Conservation (phyloP, 176 grass and related monocot species). For the Avena atlantica region DNA sequence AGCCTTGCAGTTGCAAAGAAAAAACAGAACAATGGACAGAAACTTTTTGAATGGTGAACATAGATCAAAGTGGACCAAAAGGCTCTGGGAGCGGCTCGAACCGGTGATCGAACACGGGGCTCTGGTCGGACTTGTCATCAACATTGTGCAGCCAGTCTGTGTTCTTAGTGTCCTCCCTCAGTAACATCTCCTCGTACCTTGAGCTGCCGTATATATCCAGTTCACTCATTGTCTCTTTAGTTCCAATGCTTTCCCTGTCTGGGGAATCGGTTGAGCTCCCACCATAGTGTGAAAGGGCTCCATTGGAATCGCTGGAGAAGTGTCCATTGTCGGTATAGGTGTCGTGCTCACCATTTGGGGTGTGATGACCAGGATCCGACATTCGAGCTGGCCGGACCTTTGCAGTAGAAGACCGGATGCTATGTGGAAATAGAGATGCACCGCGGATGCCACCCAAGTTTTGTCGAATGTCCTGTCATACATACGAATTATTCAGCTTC, state of each 20-base stretch:
- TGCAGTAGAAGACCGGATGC: constrained; percentile 68
- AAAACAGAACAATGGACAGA: constrained; percentile 17
- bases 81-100: constrained; percentile 91
- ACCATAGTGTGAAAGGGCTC: constrained; percentile 48
- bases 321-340: constrained; percentile 50
- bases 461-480: constrained; percentile 86
- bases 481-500: constrained; percentile 32
- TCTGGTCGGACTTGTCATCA: constrained; percentile 84
- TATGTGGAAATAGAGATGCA: constrained; percentile 86
- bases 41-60: constrained; percentile 41
- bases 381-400: constrained; percentile 60
- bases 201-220: constrained; percentile 75
- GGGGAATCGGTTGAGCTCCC: constrained; percentile 63
- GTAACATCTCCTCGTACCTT: constrained; percentile 76
- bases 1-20: constrained; percentile 13
- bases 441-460: constrained; percentile 80
- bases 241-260: constrained; percentile 61
- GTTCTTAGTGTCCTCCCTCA: constrained; percentile 84
- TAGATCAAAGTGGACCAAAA: constrained; percentile 78
- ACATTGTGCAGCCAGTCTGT: constrained; percentile 79
- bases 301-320: constrained; percentile 53
- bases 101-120: constrained; percentile 82
- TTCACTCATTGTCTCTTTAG: constrained; percentile 74
- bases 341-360: constrained; percentile 44
- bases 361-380: constrained; percentile 58